These are phyloP conservation scores for Moesziomyces parantarcticus DNA, from an alignment of 1,284 basidiomycete genomes.

Conservation along the genomic window DNA sequence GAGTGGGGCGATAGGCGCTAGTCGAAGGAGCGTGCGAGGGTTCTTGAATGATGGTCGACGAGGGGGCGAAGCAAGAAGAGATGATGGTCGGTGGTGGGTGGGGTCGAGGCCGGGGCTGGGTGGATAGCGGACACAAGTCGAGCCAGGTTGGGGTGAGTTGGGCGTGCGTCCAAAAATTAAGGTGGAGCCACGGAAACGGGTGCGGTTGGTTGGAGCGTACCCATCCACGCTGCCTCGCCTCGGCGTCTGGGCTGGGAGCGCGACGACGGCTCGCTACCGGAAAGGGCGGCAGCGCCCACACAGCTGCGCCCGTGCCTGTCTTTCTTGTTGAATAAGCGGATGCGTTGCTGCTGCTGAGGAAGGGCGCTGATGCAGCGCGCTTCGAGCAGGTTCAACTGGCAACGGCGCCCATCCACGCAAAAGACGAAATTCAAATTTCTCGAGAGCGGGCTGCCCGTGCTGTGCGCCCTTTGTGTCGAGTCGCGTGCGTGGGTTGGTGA, in stretches of 20 bases:
- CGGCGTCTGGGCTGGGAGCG: too few relatives aligned
- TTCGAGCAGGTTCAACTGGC: background rate
- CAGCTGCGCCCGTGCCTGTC: too few relatives aligned
- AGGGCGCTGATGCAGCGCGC: too few relatives aligned
- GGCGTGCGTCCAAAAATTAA: conserved; percentile 1
- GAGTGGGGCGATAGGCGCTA: background rate
- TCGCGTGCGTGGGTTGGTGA: too few relatives aligned
- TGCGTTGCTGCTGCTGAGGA: too few relatives aligned
- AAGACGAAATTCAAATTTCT: background rate
- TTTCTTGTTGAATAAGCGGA: too few relatives aligned
- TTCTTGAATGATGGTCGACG: background rate
- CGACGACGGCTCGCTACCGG: background rate
- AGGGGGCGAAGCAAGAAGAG: background rate
- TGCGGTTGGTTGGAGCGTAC: too few relatives aligned
- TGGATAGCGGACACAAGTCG: background rate
- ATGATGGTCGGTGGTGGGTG: background rate
- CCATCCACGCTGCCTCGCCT: too few relatives aligned
- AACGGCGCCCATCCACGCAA: background rate
- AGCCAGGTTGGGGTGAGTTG: background rate
- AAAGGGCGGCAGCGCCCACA: too few relatives aligned
- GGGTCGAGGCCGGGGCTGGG: too few relatives aligned
- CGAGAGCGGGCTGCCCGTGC: too few relatives aligned
- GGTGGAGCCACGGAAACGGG: conserved; percentile 11
- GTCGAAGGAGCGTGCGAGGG: background rate
- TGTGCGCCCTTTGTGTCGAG: background rate